A percentile compares a stretch with the other conserved stretches of the same genome.
phyloP scores from a whole-genome alignment of 2,329 filamentous ascomycete genomes.

The Neurospora sp. region DNA sequence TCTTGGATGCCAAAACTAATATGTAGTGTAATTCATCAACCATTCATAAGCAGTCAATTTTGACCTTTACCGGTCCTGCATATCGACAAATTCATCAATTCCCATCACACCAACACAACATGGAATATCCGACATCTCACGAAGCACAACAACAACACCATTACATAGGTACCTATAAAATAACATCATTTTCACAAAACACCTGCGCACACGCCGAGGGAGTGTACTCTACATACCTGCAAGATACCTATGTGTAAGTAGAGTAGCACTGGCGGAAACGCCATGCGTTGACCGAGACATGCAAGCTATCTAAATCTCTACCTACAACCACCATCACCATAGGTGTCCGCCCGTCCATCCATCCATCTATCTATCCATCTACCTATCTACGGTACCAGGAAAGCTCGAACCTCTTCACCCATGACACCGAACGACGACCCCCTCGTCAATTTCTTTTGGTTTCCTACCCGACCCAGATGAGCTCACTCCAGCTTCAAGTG shows the following conservation, averaged over 20 bases:
- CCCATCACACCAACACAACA: neutral
- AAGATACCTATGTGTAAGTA: neutral
- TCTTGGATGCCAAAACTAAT: neutral
- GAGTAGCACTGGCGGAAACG: neutral
- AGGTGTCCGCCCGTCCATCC: neutral
- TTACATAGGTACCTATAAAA: neutral
- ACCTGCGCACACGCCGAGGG: neutral
- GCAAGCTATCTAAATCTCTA: neutral
- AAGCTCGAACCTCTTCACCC: neutral
- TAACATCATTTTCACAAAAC: neutral
- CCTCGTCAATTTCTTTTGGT: neutral
- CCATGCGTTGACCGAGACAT: neutral
- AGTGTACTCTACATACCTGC: neutral
- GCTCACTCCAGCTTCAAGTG: neutral
- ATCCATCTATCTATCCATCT: neutral
- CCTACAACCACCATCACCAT: neutral
- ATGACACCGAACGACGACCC: neutral
- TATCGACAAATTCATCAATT: neutral
- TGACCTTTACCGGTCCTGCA: neutral
- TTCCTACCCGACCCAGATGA: too few relatives aligned
- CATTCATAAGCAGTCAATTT: neutral
- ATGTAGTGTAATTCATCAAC: neutral
- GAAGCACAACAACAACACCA: neutral
- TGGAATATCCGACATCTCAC: neutral
- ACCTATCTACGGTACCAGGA: neutral